Evolutionary conservation across 805 yeast species (phyloP).

Genomic region (Ogataea populi-albae): DNA sequence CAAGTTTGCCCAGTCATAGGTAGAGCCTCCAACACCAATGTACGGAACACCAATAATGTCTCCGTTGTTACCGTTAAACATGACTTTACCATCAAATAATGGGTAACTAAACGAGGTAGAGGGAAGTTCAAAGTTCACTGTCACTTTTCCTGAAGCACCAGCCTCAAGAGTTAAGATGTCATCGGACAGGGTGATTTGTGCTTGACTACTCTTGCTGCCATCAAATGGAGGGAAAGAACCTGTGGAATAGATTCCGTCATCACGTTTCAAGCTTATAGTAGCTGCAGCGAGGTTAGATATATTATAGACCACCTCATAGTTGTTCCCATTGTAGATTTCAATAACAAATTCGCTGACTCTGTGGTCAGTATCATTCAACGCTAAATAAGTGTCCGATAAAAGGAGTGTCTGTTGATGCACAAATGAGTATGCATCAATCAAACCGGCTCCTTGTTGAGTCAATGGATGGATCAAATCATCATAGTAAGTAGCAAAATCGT

Average conservation of each 20-base stretch:
- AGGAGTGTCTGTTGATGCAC: conserved; percentile 13
- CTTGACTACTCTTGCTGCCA: conserved; percentile 5
- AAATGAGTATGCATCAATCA: conserved; percentile 15
- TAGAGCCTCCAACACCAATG: conserved; percentile 14
- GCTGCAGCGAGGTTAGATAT: conserved; percentile 7
- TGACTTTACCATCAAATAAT: conserved; percentile 13
- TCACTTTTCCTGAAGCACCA: conserved; percentile 8
- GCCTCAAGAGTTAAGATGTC: conserved; percentile 5
- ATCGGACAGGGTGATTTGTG: conserved; percentile 7
- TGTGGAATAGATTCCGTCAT: background rate
- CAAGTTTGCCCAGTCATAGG: conserved; percentile 10
- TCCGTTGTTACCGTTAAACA: conserved; percentile 15
- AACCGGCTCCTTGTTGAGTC: conserved; percentile 21
- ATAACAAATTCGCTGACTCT: conserved; percentile 12
- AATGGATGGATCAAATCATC: conserved; percentile 12
- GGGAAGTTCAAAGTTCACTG: conserved; percentile 8
- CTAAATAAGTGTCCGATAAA: conserved; percentile 9
- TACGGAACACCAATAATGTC: conserved; percentile 15
- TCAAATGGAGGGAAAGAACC: conserved; percentile 12
- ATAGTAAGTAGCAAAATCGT: conserved; percentile 1
- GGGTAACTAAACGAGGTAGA: conserved; percentile 3
- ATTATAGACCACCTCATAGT: conserved; percentile 7
- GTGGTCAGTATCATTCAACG: conserved; percentile 14
- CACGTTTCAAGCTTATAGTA: conserved; percentile 5
- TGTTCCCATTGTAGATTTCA: conserved; percentile 13